Percentiles rank a stretch among this genome's conserved stretches.
Evolutionary conservation across 129 eudicot genomes (phyloP).

Genomic region (Flaveria robusta): DNA sequence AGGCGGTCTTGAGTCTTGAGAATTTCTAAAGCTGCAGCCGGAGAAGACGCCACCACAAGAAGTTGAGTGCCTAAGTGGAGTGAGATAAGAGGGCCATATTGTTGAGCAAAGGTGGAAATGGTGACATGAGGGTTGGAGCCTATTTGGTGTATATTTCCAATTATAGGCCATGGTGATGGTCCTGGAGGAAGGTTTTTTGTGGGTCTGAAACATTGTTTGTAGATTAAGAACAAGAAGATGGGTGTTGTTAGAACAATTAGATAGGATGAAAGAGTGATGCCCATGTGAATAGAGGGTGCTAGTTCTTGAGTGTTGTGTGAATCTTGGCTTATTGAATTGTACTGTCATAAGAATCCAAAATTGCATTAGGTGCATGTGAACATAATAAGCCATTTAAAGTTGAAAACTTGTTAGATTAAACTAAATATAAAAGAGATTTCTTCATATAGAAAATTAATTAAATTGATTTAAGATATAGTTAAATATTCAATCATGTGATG

Average conservation of each 20-base stretch:
- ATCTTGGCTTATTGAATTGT: neutral
- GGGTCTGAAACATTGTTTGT: neutral
- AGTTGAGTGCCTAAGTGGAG: slow-evolving; percentile 35
- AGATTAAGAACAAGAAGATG: neutral
- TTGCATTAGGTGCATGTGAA: neutral
- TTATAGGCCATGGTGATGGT: slow-evolving; percentile 27
- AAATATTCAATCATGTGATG: no score
- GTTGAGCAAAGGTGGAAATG: slow-evolving; percentile 23
- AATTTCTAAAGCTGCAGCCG: slow-evolving; percentile 30
- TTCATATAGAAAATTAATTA: neutral
- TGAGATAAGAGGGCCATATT: slow-evolving; percentile 34
- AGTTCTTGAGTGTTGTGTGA: neutral
- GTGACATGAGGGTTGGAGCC: slow-evolving; percentile 27
- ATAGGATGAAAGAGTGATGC: neutral
- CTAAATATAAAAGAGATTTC: neutral
- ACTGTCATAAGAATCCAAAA: neutral
- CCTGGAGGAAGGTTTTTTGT: slow-evolving; percentile 32
- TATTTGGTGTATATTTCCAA: slow-evolving; percentile 37
- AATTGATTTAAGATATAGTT: no score
- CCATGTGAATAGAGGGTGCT: neutral
- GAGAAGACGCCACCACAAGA: slow-evolving; percentile 37
- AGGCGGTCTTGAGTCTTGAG: slow-evolving; percentile 37
- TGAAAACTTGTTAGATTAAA: neutral
- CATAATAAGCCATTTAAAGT: neutral
- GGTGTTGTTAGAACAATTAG: neutral